A percentile compares a stretch with the other conserved stretches of the same genome.
Conservation (phyloP, 2,329 filamentous ascomycete genomes). For the Bipolaris oryzae region DNA sequence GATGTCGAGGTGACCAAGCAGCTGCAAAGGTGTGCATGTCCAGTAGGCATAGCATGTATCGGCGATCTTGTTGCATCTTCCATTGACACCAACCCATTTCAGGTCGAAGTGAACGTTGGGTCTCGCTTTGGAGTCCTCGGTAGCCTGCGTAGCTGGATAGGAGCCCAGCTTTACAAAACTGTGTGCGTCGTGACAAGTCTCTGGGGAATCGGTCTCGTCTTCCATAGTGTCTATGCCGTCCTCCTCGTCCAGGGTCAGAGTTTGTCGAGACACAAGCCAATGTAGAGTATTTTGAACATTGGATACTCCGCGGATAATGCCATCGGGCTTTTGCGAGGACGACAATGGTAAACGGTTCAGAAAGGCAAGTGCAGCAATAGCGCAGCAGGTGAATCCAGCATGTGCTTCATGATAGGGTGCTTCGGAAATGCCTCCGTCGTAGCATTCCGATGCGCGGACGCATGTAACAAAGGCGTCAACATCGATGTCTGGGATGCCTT, state of each 20-base stretch:
- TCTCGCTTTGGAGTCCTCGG: constrained; percentile 50
- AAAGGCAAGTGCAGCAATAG: constrained; percentile 76
- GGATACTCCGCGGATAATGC: constrained; percentile 41
- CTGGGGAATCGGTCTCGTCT: constrained; percentile 49
- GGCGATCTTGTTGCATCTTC: constrained; percentile 85
- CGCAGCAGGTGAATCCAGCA: constrained; percentile 90
- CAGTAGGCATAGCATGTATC: constrained; percentile 98
- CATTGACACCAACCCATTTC: constrained; percentile 78
- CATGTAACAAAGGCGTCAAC: constrained; percentile 72
- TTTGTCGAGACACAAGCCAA: constrained; percentile 58
- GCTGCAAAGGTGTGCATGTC: constrained; percentile 68
- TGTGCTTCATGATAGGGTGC: constrained; percentile 81
- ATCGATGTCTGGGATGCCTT: constrained; percentile 73
- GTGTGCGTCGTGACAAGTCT: constrained; percentile 50
- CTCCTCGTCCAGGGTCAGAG: constrained; percentile 51
- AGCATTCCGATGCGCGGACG: constrained; percentile 72
- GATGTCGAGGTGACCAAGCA: constrained; percentile 56
- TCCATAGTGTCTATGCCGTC: constrained; percentile 47
- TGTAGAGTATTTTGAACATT: constrained; percentile 50
- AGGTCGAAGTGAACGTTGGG: constrained; percentile 67
- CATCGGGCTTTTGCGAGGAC: constrained; percentile 31
- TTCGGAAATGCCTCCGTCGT: constrained; percentile 84
- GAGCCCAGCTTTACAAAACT: constrained; percentile 45
- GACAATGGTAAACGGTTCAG: constrained; percentile 64
- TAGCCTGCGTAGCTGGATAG: constrained; percentile 35